A percentile compares a stretch with the other conserved stretches of the same genome.
phyloP scores from a whole-genome alignment of 768 basidiomycete genomes.

The Fomitopsis pulvina region DNA sequence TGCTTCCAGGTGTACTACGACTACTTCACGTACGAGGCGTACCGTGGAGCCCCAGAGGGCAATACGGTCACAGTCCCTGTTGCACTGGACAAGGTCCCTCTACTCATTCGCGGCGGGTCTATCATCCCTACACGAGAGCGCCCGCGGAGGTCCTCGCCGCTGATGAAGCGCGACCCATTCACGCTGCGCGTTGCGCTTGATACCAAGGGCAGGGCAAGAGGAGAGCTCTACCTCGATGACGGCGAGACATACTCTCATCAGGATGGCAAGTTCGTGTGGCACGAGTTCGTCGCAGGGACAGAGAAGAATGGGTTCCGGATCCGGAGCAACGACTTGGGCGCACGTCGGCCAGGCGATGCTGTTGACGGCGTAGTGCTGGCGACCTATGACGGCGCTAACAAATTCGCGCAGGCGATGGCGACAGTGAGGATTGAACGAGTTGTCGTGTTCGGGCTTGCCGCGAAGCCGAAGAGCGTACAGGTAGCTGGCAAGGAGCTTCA shows the following conservation, averaged over 20 bases:
- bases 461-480: slow-evolving; percentile 56
- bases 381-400: slow-evolving; percentile 51
- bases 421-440: slow-evolving; percentile 79
- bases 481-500: slow-evolving; percentile 46
- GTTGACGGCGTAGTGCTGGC: slow-evolving; percentile 45
- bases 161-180: slow-evolving; percentile 92
- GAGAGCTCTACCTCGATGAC: slow-evolving; percentile 94
- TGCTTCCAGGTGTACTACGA: slow-evolving; percentile 79
- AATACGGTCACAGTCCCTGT: slow-evolving; percentile 72
- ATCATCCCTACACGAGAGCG: slow-evolving; percentile 86
- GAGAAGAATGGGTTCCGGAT: slow-evolving; percentile 39
- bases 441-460: slow-evolving; percentile 65
- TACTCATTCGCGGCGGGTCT: slow-evolving; percentile 86
- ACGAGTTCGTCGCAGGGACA: slow-evolving; percentile 58
- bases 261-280: slow-evolving; percentile 80
- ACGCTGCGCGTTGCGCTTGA: slow-evolving; percentile 81
- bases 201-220: slow-evolving; percentile 50
- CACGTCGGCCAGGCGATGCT: slow-evolving; percentile 35
- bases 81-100: slow-evolving; percentile 72
- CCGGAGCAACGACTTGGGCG: slow-evolving; percentile 48
- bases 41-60: slow-evolving; percentile 61
- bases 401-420: slow-evolving; percentile 58
- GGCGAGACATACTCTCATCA: slow-evolving; percentile 77
- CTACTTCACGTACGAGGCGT: slow-evolving; percentile 70
- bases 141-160: slow-evolving; percentile 73